Conservation (phyloP, 257 asterid species). For the Anisodus acutangulus region DNA sequence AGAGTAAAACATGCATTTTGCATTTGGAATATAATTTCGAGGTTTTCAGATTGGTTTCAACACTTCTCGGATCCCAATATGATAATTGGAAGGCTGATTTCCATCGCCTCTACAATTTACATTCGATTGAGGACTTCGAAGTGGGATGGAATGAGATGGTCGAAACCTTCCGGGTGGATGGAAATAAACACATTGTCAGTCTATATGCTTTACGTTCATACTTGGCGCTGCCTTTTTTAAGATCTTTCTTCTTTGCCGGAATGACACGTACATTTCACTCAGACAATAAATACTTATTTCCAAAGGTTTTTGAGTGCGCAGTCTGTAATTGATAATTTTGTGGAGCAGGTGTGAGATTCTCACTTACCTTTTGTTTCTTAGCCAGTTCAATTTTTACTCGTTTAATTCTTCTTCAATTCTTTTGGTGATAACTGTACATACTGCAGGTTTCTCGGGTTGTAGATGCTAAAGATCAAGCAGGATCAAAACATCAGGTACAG, state of each 20-base stretch:
- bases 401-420: slow-evolving; percentile 17
- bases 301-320: slow-evolving; percentile 95
- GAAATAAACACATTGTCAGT: slow-evolving; percentile 81
- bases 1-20: slow-evolving; percentile 92
- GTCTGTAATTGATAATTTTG: slow-evolving; percentile 86
- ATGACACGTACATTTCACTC: slow-evolving; percentile 79
- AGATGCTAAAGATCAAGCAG: slow-evolving; percentile 88
- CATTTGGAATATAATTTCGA: slow-evolving; percentile 89
- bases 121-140: slow-evolving; percentile 77
- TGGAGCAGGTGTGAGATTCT: slow-evolving; percentile 77
- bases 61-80: slow-evolving; percentile 86
- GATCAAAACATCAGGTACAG: slow-evolving; percentile 92
- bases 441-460: slow-evolving; percentile 80
- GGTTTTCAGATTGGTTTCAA: slow-evolving; percentile 96
- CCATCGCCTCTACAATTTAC: slow-evolving; percentile 80
- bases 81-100: slow-evolving; percentile 93
- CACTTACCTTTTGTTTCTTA: slow-evolving; percentile 16
- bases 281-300: slow-evolving; percentile 83
- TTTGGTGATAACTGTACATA: background rate
- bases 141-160: slow-evolving; percentile 95
- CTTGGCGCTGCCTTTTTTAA: slow-evolving; percentile 93
- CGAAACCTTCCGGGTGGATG: slow-evolving; percentile 74
- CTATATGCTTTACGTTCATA: slow-evolving; percentile 75
- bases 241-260: slow-evolving; percentile 93
- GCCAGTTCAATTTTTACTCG: slow-evolving; percentile 18